Percentiles rank a stretch among this genome's conserved stretches.
Evolutionary conservation across 2,329 filamentous ascomycete species (phyloP).

Genomic region (Sphaceloma murrayae): DNA sequence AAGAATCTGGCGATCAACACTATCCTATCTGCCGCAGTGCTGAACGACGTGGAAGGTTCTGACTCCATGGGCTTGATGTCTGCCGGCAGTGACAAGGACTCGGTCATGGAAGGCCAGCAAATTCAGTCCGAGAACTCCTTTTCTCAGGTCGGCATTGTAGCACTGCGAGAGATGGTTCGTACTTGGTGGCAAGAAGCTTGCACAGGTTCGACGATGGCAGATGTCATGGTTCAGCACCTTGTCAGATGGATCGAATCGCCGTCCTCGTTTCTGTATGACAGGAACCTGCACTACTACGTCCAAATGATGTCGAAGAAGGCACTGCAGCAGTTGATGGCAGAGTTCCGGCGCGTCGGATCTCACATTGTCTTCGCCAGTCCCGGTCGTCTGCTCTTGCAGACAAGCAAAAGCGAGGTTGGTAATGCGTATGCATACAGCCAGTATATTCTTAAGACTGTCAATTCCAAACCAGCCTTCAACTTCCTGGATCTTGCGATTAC

Average conservation of each 20-base stretch:
- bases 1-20: conserved; percentile 97
- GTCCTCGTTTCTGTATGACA: conserved; percentile 89
- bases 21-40: conserved; percentile 87
- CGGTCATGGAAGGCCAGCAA: conserved; percentile 38
- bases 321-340: conserved; percentile 90
- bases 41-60: conserved; percentile 89
- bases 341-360: conserved; percentile 89
- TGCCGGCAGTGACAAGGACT: conserved; percentile 1
- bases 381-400: conserved; percentile 83
- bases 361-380: conserved; percentile 92
- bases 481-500: conserved; percentile 96
- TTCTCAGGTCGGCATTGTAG: conserved; percentile 78
- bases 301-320: conserved; percentile 98
- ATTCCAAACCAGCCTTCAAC: conserved; percentile 87
- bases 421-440: conserved; percentile 95
- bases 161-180: conserved; percentile 96
- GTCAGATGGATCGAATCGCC: conserved; percentile 95
- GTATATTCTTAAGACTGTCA: conserved; percentile 96
- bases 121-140: conserved; percentile 85
- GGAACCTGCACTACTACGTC: conserved; percentile 89
- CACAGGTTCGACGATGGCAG: conserved; percentile 72
- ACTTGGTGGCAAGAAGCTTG: conserved; percentile 90
- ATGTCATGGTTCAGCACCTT: conserved; percentile 93
- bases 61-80: conserved; percentile 73
- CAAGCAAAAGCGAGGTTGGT: conserved; percentile 89